These are phyloP conservation scores for Cladophialophora bantiana DNA, from an alignment of 2,329 filamentous ascomycete species.

Conservation along the genomic window DNA sequence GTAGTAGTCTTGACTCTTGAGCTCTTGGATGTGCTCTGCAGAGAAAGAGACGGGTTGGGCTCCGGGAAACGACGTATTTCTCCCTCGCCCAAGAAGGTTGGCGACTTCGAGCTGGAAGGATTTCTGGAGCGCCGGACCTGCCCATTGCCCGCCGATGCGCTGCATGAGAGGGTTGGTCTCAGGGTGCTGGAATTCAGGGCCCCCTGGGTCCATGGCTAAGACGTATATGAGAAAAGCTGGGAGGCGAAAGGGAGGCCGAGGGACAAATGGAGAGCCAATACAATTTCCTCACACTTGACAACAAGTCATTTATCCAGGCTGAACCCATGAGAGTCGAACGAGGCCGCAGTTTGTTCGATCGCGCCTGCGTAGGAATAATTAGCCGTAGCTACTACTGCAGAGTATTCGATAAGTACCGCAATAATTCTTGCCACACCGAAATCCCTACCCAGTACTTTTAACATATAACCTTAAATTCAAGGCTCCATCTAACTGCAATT, in stretches of 20 bases:
- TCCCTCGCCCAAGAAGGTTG: constrained; percentile 71
- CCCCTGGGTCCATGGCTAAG: constrained; percentile 15
- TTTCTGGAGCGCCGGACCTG: constrained; percentile 60
- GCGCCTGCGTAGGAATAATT: too few species aligned
- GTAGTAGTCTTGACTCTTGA: constrained; percentile 87
- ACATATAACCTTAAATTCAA: neutral
- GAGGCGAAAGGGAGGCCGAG: neutral
- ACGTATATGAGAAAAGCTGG: neutral
- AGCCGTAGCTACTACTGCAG: too few species aligned
- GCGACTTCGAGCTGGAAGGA: constrained; percentile 76
- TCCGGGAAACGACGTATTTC: constrained; percentile 72
- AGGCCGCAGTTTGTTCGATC: too few species aligned
- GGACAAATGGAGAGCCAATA: neutral
- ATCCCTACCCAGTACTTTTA: neutral
- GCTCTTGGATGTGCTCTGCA: constrained; percentile 79
- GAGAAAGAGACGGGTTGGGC: constrained; percentile 95
- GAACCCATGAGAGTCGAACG: too few species aligned
- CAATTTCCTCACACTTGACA: neutral
- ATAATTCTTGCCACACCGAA: too few species aligned
- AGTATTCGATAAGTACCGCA: too few species aligned
- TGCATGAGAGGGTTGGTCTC: constrained; percentile 30
- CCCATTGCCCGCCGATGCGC: constrained; percentile 63
- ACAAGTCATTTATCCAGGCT: neutral
- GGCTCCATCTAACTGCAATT: neutral
- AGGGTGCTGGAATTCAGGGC: neutral